Conservation (phyloP, 345 rosid genomes). For the Eucalyptus fibrosa region DNA sequence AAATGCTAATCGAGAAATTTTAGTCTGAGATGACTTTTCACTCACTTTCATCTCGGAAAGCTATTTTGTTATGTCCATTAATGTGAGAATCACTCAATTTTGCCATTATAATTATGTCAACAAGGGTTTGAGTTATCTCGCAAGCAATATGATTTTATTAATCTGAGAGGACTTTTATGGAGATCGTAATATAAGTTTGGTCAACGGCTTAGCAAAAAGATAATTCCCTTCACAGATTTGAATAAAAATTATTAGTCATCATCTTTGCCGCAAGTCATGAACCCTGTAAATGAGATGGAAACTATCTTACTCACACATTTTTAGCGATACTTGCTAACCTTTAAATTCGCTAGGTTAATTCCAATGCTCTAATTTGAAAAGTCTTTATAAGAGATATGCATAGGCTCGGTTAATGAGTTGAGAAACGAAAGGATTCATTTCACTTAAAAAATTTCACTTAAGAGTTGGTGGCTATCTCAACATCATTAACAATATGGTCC, state of each 20-base stretch:
- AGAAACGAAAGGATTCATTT: too few species aligned
- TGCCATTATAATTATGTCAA: accelerated
- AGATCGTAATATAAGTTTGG: accelerated
- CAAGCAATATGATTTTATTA: accelerated
- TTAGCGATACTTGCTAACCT: neutral
- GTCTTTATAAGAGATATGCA: neutral
- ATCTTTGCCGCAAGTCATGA: neutral
- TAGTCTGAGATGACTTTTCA: accelerated
- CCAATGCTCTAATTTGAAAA: accelerated
- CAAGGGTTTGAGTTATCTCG: neutral
- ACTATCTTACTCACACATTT: neutral
- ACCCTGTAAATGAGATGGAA: too few species aligned
- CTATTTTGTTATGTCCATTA: neutral
- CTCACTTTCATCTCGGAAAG: accelerated
- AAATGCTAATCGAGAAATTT: too few species aligned
- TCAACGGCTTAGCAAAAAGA: neutral
- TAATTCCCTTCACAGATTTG: neutral
- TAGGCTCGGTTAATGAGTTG: accelerated
- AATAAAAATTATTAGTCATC: neutral
- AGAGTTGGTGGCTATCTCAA: neutral
- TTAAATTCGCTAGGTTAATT: too few species aligned
- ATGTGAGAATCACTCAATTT: neutral
- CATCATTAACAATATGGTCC: neutral
- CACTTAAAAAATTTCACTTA: neutral
- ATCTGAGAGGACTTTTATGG: neutral